Evolutionary conservation across 495 filamentous ascomycete genomes (phyloP), one percentile per base, ranked within the genome.

Genomic region (Usnea hakonensis): DNA sequence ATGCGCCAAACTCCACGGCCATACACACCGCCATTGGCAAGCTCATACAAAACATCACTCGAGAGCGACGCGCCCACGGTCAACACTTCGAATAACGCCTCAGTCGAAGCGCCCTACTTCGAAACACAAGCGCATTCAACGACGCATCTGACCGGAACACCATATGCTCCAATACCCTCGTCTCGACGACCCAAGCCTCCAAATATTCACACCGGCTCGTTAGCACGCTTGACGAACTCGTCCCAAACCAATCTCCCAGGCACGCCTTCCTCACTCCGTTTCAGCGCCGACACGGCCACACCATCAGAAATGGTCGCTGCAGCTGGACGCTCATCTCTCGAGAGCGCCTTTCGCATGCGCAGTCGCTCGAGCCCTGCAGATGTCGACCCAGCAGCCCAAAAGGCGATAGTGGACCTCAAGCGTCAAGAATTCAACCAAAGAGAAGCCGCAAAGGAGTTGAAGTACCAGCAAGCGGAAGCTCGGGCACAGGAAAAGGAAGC

Each of bases 1-100:
- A 79, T 85, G 80, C 80, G 82, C 37, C 84, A 84, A 63, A 82
- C 79, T 11, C 81, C 82, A 21, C 75, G 79, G 38, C 73, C 77
- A 16, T 84, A 81, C 68, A 85, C 80, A 3, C 80, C 82, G 33
- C 78, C 83, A n/a, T 67, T 79, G 14, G 73, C 74, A 37, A 77
- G 78, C 28, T 85, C 83, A 0, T 78, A 76, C 60, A 75, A 81
- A 37, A 74, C 72, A 5, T 83, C 81, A 1, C 65, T 74, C 37
- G 79, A 78, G 40, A 79, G 77, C 64, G 80, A 81, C 30, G 68
- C 72, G n/a, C 71, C 71, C 17, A 66, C 69, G 10, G 68, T 74
- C 59, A 69, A 69, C 7, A 41, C 60, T 3, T 72, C 74, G 13
- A 60, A 64, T 48, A 70, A 76, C 17, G 53, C 63, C 23, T 72